Conservation (phyloP, 2,329 filamentous ascomycete genomes). For the Xylariomycetidae sp. region DNA sequence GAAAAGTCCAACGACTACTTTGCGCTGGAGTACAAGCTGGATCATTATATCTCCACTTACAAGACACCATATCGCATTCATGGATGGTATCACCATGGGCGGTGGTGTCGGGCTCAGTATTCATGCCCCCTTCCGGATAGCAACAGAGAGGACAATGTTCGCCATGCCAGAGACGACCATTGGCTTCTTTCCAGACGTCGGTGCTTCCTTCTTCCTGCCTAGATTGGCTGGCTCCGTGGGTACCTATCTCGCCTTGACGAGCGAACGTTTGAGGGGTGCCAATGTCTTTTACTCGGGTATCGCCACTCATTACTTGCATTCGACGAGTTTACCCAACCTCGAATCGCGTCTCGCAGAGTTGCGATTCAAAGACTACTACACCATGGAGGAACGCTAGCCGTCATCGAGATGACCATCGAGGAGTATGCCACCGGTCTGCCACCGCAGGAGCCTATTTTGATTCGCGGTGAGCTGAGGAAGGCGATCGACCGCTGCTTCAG, state of each 20-base stretch:
- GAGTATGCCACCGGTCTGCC: constrained; percentile 88
- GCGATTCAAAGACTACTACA: constrained; percentile 74
- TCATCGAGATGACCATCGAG: constrained; percentile 84
- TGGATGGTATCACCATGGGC: constrained; percentile 98
- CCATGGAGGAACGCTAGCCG: constrained; percentile 57
- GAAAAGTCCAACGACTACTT: constrained; percentile 79
- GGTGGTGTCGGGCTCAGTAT: constrained; percentile 91
- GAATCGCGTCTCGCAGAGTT: constrained; percentile 86
- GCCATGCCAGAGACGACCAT: constrained; percentile 99
- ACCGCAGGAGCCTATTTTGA: constrained; percentile 60
- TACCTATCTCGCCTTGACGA: constrained; percentile 90
- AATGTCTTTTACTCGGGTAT: constrained; percentile 88
- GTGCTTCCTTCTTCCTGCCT: constrained; percentile 92
- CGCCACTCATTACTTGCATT: constrained; percentile 95
- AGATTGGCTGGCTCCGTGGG: constrained; percentile 81
- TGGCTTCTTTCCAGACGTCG: constrained; percentile 97
- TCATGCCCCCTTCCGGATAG: constrained; percentile 93
- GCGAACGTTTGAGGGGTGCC: constrained; percentile 73
- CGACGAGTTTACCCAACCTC: constrained; percentile 74
- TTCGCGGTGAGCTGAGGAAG: constrained; percentile 66
- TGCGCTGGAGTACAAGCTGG: constrained; percentile 88
- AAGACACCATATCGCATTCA: constrained; percentile 84
- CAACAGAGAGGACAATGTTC: constrained; percentile 91
- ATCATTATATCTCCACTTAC: constrained; percentile 94
- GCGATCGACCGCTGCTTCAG: constrained; percentile 83